phyloP scores from a whole-genome alignment of 805 yeast genomes.

The Ogataea parapolymorpha region DNA sequence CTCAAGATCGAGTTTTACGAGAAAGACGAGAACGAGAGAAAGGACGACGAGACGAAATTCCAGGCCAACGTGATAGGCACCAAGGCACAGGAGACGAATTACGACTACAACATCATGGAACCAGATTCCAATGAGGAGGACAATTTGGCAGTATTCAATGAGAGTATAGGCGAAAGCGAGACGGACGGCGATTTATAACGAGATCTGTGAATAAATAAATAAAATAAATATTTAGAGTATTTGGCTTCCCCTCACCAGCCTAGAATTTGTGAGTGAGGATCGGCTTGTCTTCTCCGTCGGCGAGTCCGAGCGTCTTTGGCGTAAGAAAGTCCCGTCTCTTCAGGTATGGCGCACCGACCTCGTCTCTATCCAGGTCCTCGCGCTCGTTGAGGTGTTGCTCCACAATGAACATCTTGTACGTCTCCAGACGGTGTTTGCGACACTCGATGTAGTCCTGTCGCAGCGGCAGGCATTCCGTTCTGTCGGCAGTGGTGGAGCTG shows the following conservation, averaged over 20 bases:
- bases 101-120: constrained; percentile 35
- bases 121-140: constrained; percentile 29
- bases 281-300: constrained; percentile 35
- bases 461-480: constrained; percentile 32
- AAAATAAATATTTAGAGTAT: not conserved
- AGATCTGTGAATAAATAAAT: constrained; percentile 3
- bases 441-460: constrained; percentile 37
- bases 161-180: constrained; percentile 33
- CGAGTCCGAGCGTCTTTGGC: constrained; percentile 37
- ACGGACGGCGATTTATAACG: constrained; percentile 7
- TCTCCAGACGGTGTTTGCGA: constrained; percentile 36
- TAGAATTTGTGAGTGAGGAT: constrained; percentile 26
- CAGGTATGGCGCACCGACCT: constrained; percentile 38
- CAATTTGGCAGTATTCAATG: constrained; percentile 31
- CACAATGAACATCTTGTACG: constrained; percentile 34
- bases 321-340: constrained; percentile 37
- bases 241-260: not conserved
- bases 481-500: constrained; percentile 27
- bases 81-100: constrained; percentile 32
- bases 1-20: constrained; percentile 81
- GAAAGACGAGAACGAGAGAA: constrained; percentile 36
- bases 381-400: constrained; percentile 32
- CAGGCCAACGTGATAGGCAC: constrained; percentile 37
- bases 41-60: constrained; percentile 29
- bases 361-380: constrained; percentile 27